Evolutionary conservation across 257 asterid genomes (phyloP), one percentile per base, ranked within the genome.

Genomic region (Coffea canephora): DNA sequence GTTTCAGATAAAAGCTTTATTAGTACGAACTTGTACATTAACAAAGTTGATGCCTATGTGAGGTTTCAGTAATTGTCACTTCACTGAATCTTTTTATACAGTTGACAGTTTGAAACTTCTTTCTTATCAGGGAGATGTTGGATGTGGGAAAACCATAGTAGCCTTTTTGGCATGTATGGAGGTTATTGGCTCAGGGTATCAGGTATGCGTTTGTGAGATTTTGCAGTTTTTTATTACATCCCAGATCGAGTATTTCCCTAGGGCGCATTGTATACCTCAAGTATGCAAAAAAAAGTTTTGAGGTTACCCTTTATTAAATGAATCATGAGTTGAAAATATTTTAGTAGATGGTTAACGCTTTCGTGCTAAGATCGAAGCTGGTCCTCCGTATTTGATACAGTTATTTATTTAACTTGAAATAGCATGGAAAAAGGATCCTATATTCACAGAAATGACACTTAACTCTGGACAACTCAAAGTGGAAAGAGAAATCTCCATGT

Each of bases 111-210:
- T 18, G 34, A 39, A 25, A 68, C 52, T 71, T 77, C 59, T 62
- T 71, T 73, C 49, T 77, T 77, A 52, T 75, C 86, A 95, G 99
- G 99, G 98, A 79, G 98, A 95, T 79, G 99, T 95, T 88, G 98
- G 99, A 82, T 95, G 98, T 75, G 99, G 99, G 75, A 95, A 95
- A 89, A 95, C 99, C 69, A 91, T 93, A 78, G 98, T 95, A 74
- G 98, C 98, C 74, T 91, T 92, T 91, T 89, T 95, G 85, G 96
- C 97, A 70, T 93, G 99, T 89, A 87, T 95, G 97, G 99, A 95
- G 87, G 98, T 93, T 61, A 88, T 95, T 83, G 93, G 92, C 83
- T 90, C 87, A 3, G 97, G 99, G 76, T 95, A 89, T 84, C 99
- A 95, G 91, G 99, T 90, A 75, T 49, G 81, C 61, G 11, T 21